phyloP scores from a whole-genome alignment of 179 eudicot species.

The Carnegiea gigantea region DNA sequence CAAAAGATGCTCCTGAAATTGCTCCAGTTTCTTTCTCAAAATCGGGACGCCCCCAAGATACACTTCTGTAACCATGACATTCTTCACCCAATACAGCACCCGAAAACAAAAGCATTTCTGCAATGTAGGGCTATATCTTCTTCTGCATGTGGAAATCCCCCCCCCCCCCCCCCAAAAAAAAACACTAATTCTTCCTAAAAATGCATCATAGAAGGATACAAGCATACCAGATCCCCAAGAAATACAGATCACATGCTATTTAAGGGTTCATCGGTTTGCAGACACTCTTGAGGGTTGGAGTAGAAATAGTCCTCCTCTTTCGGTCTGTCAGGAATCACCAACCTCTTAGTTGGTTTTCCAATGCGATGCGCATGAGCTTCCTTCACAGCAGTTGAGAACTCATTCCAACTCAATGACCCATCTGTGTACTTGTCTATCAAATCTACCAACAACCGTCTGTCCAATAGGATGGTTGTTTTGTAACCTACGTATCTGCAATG shows the following conservation, averaged over 20 bases:
- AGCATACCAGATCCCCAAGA: not conserved
- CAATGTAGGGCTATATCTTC: conserved; percentile 1
- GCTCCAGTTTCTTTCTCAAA: conserved; percentile 21
- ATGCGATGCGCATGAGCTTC: conserved; percentile 58
- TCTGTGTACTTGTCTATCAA: conserved; percentile 63
- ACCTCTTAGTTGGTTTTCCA: conserved; percentile 60
- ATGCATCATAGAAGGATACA: no score
- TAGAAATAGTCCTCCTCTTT: conserved; percentile 90
- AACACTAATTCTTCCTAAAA: no score
- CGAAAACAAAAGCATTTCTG: conserved; percentile 1
- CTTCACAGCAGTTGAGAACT: conserved; percentile 73
- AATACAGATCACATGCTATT: conserved; percentile 32
- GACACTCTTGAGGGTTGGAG: conserved; percentile 75
- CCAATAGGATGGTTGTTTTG: conserved; percentile 68
- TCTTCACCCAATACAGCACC: not conserved
- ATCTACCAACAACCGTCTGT: conserved; percentile 61
- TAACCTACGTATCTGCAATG: conserved; percentile 64
- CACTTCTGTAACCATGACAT: not conserved
- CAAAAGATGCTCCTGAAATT: conserved; percentile 4
- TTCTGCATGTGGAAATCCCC: not conserved
- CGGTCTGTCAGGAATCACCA: conserved; percentile 67
- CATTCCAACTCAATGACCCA: conserved; percentile 69
- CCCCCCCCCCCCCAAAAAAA: no score
- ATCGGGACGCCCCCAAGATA: conserved; percentile 12
- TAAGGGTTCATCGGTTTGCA: conserved; percentile 31